These are phyloP conservation scores for Pterulicium gracile DNA, from an alignment of 1,284 basidiomycete species.

Conservation along the genomic window DNA sequence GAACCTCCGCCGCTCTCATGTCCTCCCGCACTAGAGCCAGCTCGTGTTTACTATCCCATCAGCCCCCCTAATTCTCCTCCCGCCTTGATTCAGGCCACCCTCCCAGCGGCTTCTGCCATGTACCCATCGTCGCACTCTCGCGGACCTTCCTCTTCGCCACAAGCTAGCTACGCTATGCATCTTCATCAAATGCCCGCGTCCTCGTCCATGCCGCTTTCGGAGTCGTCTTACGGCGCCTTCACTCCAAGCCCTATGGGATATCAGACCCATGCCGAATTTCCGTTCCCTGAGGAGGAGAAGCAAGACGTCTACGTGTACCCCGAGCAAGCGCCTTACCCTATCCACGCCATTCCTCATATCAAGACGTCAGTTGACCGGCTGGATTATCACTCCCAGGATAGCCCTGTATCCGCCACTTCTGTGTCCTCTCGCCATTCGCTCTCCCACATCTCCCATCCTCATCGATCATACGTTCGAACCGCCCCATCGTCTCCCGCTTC, in stretches of 20 bases:
- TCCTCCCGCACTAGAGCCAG: conserved; percentile 37
- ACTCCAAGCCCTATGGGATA: conserved; percentile 18
- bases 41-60: conserved; percentile 21
- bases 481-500: conserved; percentile 27
- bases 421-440: conserved; percentile 31
- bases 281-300: not conserved
- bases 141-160: conserved; percentile 31
- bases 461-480: conserved; percentile 11
- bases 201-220: conserved; percentile 19
- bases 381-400: conserved; percentile 18
- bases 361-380: conserved; percentile 14
- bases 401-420: conserved; percentile 20
- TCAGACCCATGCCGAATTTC: not conserved
- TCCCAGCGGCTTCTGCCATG: conserved; percentile 24
- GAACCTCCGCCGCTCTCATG: conserved; percentile 23
- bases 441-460: conserved; percentile 33
- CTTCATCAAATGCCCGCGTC: conserved; percentile 18
- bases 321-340: not conserved
- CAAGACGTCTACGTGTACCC: not conserved
- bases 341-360: conserved; percentile 16
- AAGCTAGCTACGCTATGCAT: conserved; percentile 24
- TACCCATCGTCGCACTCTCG: conserved; percentile 19
- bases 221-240: conserved; percentile 17
- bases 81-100: conserved; percentile 35
- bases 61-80: conserved; percentile 28